A percentile compares a stretch with the other conserved stretches of the same genome.
Evolutionary conservation across 192 early-diverging fungal species (phyloP).

Genomic region (Pilaira anomala): DNA sequence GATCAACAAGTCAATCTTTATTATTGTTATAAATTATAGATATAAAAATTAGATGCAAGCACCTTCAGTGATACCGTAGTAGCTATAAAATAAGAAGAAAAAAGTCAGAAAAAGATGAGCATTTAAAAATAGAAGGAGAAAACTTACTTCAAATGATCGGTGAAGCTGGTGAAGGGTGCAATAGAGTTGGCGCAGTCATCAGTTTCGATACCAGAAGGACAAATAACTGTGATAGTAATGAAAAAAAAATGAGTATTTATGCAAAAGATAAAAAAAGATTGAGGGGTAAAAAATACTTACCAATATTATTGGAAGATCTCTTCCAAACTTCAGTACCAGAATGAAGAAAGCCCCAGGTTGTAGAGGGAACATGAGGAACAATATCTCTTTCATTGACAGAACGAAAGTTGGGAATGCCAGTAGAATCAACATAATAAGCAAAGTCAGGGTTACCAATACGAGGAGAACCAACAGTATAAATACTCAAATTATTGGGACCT

Average conservation of each 20-base stretch:
- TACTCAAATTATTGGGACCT: constrained; percentile 6
- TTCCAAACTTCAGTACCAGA: constrained; percentile 32
- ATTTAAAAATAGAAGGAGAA: too few relatives aligned
- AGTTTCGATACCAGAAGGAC: constrained; percentile 15
- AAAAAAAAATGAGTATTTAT: background rate
- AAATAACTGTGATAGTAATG: constrained; percentile 4
- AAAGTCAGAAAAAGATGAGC: background rate
- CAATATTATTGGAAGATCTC: background rate
- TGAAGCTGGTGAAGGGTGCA: constrained; percentile 10
- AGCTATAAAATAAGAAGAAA: background rate
- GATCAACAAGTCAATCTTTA: too few relatives aligned
- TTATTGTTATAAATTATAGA: background rate
- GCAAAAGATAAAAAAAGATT: background rate
- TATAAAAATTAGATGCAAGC: constrained; percentile 2
- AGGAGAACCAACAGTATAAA: constrained; percentile 25
- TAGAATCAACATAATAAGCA: constrained; percentile 19
- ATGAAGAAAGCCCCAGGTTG: constrained; percentile 23
- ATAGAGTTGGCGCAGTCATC: constrained; percentile 23
- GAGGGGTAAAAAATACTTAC: constrained; percentile 4
- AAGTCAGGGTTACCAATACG: constrained; percentile 27
- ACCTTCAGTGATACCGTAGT: constrained; percentile 8
- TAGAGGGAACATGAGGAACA: constrained; percentile 28
- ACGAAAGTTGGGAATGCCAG: constrained; percentile 21
- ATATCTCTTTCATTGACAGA: constrained; percentile 30
- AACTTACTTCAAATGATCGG: constrained; percentile 25